Percentiles rank a stretch among this genome's conserved stretches.
These are phyloP conservation scores for Cladosporium sp. DNA, from an alignment of 2,329 filamentous ascomycete genomes.

Conservation along the genomic window DNA sequence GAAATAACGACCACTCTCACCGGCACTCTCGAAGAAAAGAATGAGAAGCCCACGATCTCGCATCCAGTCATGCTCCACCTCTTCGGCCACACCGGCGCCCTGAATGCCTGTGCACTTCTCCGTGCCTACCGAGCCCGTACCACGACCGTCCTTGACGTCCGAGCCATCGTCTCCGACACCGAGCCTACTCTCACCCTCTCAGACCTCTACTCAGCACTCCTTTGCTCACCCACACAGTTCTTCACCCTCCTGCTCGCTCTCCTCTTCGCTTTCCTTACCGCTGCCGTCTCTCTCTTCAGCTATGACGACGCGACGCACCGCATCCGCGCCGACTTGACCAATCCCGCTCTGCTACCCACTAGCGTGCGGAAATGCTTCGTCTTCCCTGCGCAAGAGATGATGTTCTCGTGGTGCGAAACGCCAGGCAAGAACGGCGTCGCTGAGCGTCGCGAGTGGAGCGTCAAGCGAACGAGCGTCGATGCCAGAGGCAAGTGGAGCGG, in stretches of 20 bases:
- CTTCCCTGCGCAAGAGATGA: conserved; percentile 24
- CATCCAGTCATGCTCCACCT: conserved; percentile 23
- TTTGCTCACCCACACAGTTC: conserved; percentile 15
- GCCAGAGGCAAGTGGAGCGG: conserved; percentile 20
- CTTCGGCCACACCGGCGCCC: conserved; percentile 24
- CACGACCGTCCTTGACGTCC: conserved; percentile 16
- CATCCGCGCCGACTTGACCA: conserved; percentile 20
- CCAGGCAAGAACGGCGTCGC: conserved; percentile 9
- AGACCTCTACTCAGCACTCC: conserved; percentile 1
- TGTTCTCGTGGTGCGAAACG: conserved; percentile 25
- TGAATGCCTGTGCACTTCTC: conserved; percentile 22
- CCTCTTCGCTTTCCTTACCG: conserved; percentile 14
- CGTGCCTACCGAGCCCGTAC: conserved; percentile 24
- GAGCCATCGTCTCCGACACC: conserved; percentile 24
- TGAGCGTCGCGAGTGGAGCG: conserved; percentile 19
- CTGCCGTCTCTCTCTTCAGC: conserved; percentile 16
- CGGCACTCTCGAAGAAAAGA: conserved; percentile 5
- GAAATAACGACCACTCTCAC: conserved; percentile 13
- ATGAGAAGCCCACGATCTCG: neutral
- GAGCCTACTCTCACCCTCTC: conserved; percentile 15
- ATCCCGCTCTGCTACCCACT: conserved; percentile 18
- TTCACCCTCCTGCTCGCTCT: conserved; percentile 16
- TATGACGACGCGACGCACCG: conserved; percentile 13
- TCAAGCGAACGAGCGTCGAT: conserved; percentile 20
- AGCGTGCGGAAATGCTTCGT: conserved; percentile 24